Evolutionary conservation across 805 yeast genomes (phyloP).

Genomic region (Zygosaccharomyces siamensis): DNA sequence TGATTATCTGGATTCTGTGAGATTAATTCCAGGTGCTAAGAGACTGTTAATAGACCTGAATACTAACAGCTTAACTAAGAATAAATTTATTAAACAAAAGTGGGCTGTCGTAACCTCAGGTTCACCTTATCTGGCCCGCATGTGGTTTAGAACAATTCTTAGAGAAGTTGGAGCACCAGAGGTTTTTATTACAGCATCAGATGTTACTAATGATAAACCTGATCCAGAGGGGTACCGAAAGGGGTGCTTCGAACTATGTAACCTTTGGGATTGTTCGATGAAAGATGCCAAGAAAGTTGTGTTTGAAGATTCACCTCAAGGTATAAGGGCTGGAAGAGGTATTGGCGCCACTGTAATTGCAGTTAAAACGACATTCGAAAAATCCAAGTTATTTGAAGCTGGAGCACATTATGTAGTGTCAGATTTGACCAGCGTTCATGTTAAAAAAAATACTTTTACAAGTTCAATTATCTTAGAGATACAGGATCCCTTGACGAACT

Average conservation of each 20-base stretch:
- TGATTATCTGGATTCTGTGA: constrained; percentile 60
- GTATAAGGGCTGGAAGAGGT: constrained; percentile 68
- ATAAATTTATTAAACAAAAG: constrained; percentile 36
- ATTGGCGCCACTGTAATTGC: constrained; percentile 77
- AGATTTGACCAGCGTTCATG: constrained; percentile 43
- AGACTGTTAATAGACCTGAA: constrained; percentile 50
- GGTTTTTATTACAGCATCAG: constrained; percentile 73
- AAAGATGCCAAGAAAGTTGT: constrained; percentile 44
- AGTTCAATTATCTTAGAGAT: constrained; percentile 15
- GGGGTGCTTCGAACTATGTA: constrained; percentile 53
- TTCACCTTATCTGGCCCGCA: constrained; percentile 61
- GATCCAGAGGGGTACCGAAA: constrained; percentile 69
- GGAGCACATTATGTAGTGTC: constrained; percentile 78
- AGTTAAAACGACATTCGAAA: constrained; percentile 65
- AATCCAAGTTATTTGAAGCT: constrained; percentile 55
- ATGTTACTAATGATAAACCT: constrained; percentile 70
- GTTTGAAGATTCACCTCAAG: constrained; percentile 84
- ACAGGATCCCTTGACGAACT: constrained; percentile 10
- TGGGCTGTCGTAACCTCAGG: constrained; percentile 88
- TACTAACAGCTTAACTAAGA: constrained; percentile 21
- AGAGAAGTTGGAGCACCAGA: constrained; percentile 57
- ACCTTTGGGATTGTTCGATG: constrained; percentile 23
- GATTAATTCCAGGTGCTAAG: constrained; percentile 65
- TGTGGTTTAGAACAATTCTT: constrained; percentile 57
- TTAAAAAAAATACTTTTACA: constrained; percentile 13